A percentile compares a stretch with the other conserved stretches of the same genome.
phyloP scores from a whole-genome alignment of 306 rosid species.

The Gastrolobium bilobum region DNA sequence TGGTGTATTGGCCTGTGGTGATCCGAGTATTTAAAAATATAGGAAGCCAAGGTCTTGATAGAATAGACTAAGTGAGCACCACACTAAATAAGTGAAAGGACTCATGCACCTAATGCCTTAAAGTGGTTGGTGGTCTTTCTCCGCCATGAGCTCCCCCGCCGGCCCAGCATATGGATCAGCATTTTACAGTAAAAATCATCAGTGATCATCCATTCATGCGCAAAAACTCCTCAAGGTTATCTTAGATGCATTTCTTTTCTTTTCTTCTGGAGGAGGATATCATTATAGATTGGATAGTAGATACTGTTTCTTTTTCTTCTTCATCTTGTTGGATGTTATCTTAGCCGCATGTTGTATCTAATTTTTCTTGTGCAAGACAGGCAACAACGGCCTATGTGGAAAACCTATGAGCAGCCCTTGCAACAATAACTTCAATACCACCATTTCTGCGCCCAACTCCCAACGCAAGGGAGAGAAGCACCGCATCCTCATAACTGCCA shows the following conservation, averaged over 20 bases:
- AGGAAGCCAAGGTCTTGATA: too few relatives aligned
- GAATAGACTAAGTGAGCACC: too few relatives aligned
- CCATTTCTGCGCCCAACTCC: not conserved
- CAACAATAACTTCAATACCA: constrained; percentile 1
- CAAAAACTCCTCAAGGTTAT: not conserved
- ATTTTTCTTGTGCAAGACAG: constrained; percentile 51
- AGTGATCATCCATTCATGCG: not conserved
- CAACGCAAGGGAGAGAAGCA: constrained; percentile 45
- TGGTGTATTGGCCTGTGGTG: too few relatives aligned
- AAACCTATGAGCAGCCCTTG: constrained; percentile 59
- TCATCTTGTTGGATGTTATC: constrained; percentile 17
- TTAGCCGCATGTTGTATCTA: not conserved
- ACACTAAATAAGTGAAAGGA: too few relatives aligned
- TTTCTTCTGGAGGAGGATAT: not conserved
- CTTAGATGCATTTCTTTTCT: not conserved
- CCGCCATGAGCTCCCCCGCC: too few relatives aligned
- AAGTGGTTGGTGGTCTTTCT: too few relatives aligned
- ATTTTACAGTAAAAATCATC: constrained; percentile 16
- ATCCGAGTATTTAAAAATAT: too few relatives aligned
- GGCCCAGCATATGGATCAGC: too few relatives aligned
- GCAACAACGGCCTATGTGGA: constrained; percentile 71
- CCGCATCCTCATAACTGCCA: constrained; percentile 39
- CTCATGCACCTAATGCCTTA: too few relatives aligned
- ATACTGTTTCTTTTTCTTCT: not conserved
- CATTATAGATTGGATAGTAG: not conserved